Conservation (phyloP, 345 rosid genomes). For the Eucalyptus shirleyi region DNA sequence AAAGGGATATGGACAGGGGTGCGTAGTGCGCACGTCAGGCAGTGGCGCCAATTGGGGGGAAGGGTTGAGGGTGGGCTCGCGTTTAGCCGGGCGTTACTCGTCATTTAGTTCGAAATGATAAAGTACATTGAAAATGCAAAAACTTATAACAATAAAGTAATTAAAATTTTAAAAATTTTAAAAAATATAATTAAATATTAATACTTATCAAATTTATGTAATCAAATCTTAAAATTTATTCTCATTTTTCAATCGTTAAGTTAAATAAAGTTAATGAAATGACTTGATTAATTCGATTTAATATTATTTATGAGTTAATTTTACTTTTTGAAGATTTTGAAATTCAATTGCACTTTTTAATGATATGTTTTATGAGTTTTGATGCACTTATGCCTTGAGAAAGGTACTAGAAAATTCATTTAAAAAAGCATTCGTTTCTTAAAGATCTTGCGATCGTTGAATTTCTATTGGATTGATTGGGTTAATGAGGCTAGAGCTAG, state of each 20-base stretch:
- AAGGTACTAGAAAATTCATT: background rate
- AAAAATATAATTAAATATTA: too few relatives aligned
- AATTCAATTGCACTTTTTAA: accelerated
- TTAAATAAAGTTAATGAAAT: accelerated
- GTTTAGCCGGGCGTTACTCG: background rate
- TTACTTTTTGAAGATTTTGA: too few relatives aligned
- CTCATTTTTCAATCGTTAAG: accelerated
- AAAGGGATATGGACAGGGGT: background rate
- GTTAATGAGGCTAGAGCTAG: accelerated
- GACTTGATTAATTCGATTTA: accelerated
- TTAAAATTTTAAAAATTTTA: too few relatives aligned
- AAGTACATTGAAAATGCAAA: too few relatives aligned
- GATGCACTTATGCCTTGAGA: too few relatives aligned
- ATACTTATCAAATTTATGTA: too few relatives aligned
- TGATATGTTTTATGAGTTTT: too few relatives aligned
- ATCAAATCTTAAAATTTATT: too few relatives aligned
- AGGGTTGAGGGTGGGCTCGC: background rate
- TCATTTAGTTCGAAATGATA: background rate
- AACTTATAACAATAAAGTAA: too few relatives aligned
- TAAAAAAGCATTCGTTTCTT: accelerated
- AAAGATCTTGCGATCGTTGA: accelerated
- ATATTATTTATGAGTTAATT: accelerated
- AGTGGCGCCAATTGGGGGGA: background rate
- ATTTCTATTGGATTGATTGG: background rate
- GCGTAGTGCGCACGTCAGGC: background rate